These are phyloP conservation scores for Penicillium corylophilum DNA, from an alignment of 2,329 filamentous ascomycete genomes.

Conservation along the genomic window DNA sequence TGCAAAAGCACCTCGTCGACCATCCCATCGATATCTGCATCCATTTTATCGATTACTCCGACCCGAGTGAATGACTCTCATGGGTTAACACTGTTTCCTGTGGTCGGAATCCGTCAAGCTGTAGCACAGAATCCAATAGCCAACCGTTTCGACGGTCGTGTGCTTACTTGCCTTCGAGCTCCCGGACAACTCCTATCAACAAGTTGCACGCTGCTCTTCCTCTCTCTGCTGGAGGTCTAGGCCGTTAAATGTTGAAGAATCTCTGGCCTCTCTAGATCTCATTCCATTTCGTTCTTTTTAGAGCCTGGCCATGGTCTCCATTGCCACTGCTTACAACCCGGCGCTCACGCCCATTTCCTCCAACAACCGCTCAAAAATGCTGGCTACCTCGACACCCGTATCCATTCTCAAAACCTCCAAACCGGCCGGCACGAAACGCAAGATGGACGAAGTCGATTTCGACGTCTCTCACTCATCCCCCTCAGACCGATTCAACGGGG, in stretches of 20 bases:
- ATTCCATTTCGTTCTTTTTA: not conserved
- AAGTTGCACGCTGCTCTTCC: constrained; percentile 6
- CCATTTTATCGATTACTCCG: constrained; percentile 8
- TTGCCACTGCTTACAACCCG: constrained; percentile 30
- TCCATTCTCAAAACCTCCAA: constrained; percentile 41
- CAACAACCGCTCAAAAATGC: constrained; percentile 31
- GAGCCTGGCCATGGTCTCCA: constrained; percentile 33
- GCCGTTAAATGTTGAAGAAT: constrained; percentile 24
- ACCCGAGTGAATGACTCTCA: constrained; percentile 12
- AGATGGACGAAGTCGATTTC: constrained; percentile 37
- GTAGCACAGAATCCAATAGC: constrained; percentile 10
- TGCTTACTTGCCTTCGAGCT: constrained; percentile 20
- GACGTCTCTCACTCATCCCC: constrained; percentile 33
- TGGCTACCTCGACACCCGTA: constrained; percentile 31
- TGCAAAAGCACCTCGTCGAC: constrained; percentile 2
- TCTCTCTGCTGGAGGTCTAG: constrained; percentile 6
- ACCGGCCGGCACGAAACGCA: constrained; percentile 36
- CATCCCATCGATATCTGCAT: constrained; percentile 19
- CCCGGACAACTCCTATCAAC: constrained; percentile 7
- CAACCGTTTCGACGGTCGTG: constrained; percentile 20
- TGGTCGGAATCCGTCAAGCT: constrained; percentile 6
- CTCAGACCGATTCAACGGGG: constrained; percentile 27
- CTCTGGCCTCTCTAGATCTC: constrained; percentile 6
- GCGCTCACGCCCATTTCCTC: constrained; percentile 26
- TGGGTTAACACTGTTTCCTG: constrained; percentile 21